Evolutionary conservation across 495 filamentous ascomycete species (phyloP).

Genomic region (Neurospora sp.): DNA sequence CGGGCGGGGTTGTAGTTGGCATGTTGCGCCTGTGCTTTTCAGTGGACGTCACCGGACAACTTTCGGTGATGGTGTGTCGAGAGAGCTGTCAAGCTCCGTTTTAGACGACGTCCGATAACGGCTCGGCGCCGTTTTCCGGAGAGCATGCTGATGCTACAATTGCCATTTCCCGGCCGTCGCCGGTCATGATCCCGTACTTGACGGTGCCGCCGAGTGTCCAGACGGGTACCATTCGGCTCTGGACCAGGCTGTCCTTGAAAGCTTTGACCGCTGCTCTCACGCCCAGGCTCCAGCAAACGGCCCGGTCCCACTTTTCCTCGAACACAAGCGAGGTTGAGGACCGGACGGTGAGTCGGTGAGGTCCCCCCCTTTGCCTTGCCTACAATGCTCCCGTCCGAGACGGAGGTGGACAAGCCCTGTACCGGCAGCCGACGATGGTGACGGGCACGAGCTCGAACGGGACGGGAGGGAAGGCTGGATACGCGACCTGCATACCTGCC

Average conservation of each 20-base stretch:
- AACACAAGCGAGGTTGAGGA: constrained; percentile 4
- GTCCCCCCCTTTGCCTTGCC: not conserved
- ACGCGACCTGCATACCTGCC: not conserved
- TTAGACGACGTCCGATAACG: not conserved
- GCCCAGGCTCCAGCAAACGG: not conserved
- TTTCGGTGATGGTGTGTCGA: not conserved
- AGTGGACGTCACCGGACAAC: not conserved
- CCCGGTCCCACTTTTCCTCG: not conserved
- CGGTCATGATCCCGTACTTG: not conserved
- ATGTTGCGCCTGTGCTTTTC: not conserved
- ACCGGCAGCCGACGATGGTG: not conserved
- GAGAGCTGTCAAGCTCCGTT: not conserved
- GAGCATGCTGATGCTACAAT: not conserved
- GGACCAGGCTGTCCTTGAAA: not conserved
- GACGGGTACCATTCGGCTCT: not conserved
- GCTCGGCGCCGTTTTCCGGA: not conserved
- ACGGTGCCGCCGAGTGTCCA: not conserved
- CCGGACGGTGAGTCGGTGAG: not conserved
- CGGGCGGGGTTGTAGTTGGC: constrained; percentile 10
- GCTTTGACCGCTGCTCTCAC: not conserved
- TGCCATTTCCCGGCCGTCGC: not conserved
- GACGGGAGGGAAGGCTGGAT: not conserved
- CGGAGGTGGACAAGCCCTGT: not conserved
- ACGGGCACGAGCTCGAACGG: not conserved
- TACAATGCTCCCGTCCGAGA: not conserved